Percentiles rank a stretch among this genome's conserved stretches.
phyloP scores from a whole-genome alignment of 2,329 filamentous ascomycete species.

The Alternaria dauci region DNA sequence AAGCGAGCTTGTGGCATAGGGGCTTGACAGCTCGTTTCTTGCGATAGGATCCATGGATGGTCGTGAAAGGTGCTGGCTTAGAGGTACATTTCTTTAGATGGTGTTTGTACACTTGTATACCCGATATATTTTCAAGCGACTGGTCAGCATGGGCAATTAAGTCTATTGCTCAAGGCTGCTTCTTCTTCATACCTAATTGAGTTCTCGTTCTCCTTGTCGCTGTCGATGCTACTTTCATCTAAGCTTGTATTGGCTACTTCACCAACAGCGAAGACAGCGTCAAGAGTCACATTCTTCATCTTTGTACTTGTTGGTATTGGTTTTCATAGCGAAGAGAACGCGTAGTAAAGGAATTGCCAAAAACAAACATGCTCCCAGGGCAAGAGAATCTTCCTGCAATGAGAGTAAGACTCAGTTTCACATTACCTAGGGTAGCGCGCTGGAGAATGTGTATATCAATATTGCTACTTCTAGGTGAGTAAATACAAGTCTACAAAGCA shows the following conservation, averaged over 20 bases:
- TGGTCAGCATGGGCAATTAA: not conserved
- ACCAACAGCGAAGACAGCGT: not conserved
- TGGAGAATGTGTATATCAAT: not conserved
- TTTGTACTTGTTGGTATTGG: not conserved
- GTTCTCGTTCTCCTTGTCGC: not conserved
- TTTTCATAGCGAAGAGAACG: not conserved
- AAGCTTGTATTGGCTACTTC: not conserved
- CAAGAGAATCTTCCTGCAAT: not conserved
- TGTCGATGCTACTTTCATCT: not conserved
- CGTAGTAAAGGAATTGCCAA: not conserved
- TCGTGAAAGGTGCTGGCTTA: not conserved
- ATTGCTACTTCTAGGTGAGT: not conserved
- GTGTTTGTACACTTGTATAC: not conserved
- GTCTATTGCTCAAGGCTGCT: too few relatives aligned
- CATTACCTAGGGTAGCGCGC: not conserved
- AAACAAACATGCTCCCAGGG: not conserved
- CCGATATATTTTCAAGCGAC: not conserved
- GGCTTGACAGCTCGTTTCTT: not conserved
- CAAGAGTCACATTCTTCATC: not conserved
- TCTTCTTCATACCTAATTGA: not conserved
- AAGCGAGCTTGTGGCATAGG: not conserved
- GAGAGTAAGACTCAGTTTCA: not conserved
- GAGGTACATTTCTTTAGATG: not conserved
- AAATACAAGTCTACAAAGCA: not conserved
- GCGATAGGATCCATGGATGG: not conserved